phyloP scores from a whole-genome alignment of 495 filamentous ascomycete genomes.

The Mycothermus thermophilus region DNA sequence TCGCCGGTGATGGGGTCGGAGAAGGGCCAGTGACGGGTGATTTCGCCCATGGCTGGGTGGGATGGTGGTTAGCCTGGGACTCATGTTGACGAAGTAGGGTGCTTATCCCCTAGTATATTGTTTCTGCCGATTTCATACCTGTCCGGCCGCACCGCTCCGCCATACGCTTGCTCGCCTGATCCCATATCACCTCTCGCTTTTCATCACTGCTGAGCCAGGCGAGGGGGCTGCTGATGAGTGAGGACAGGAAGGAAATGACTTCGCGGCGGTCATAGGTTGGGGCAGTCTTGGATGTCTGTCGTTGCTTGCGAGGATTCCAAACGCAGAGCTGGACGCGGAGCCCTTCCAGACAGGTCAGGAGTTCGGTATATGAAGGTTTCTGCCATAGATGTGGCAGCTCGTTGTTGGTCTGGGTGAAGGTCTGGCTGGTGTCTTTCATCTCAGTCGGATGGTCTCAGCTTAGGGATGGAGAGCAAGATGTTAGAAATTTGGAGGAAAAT shows the following conservation, averaged over 20 bases:
- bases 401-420: no score
- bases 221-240: slow-evolving; percentile 59
- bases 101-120: no score
- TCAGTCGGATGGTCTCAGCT: no score
- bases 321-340: slow-evolving; percentile 29
- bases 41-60: slow-evolving; percentile 67
- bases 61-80: no score
- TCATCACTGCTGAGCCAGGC: slow-evolving; percentile 62
- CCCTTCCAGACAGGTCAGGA: slow-evolving; percentile 23
- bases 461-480: no score
- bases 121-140: no score
- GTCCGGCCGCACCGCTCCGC: slow-evolving; percentile 71
- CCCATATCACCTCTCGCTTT: slow-evolving; percentile 62
- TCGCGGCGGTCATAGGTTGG: slow-evolving; percentile 19
- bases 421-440: no score
- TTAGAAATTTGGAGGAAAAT: no score
- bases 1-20: slow-evolving; percentile 11
- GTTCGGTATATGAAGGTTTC: slow-evolving; percentile 25
- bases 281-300: slow-evolving; percentile 13
- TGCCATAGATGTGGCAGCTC: slow-evolving; percentile 34
- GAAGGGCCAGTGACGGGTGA: slow-evolving; percentile 62
- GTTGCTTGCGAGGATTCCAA: slow-evolving; percentile 22
- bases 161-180: slow-evolving; percentile 60
- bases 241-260: slow-evolving; percentile 51
- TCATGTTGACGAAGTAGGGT: no score